phyloP scores from a whole-genome alignment of 192 early-diverging fungal genomes.

The Backusella morwellensis region DNA sequence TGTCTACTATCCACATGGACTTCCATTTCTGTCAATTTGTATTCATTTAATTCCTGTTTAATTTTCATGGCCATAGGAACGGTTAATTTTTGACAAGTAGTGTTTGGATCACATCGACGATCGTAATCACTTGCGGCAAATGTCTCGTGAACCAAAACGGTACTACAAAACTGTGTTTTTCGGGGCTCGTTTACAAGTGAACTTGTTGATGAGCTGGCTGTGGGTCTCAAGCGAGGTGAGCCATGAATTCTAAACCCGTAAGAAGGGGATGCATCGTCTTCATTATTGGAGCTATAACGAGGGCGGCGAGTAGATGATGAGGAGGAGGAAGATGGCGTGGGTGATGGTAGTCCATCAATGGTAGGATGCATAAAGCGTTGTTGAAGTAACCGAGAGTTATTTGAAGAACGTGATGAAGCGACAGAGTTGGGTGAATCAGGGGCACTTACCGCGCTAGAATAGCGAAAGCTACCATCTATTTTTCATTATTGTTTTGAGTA shows the following conservation, averaged over 20 bases:
- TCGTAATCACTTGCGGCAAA: constrained; percentile 82
- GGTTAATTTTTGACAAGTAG: constrained; percentile 82
- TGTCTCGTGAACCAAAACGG: constrained; percentile 63
- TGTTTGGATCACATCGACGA: constrained; percentile 76
- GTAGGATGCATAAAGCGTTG: constrained; percentile 8
- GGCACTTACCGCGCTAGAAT: not conserved
- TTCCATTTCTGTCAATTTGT: constrained; percentile 89
- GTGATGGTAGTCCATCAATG: constrained; percentile 3
- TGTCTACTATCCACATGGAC: constrained; percentile 77
- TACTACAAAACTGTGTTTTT: constrained; percentile 47
- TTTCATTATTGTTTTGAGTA: not conserved
- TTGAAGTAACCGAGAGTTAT: constrained; percentile 14
- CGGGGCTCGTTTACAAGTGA: constrained; percentile 22
- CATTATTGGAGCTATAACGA: not conserved
- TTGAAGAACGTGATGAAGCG: constrained; percentile 27
- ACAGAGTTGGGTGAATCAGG: constrained; percentile 28
- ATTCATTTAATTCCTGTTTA: constrained; percentile 93
- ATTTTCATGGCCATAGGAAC: constrained; percentile 83
- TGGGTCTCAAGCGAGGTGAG: constrained; percentile 21
- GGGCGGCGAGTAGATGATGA: not conserved
- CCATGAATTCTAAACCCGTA: constrained; percentile 11
- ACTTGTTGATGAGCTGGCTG: constrained; percentile 17
- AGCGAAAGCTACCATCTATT: not conserved
- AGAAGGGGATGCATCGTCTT: not conserved
- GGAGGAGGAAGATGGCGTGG: constrained; percentile 18